Conservation (phyloP, 106 monocot species). For the Dendrobium chrysotoxum region DNA sequence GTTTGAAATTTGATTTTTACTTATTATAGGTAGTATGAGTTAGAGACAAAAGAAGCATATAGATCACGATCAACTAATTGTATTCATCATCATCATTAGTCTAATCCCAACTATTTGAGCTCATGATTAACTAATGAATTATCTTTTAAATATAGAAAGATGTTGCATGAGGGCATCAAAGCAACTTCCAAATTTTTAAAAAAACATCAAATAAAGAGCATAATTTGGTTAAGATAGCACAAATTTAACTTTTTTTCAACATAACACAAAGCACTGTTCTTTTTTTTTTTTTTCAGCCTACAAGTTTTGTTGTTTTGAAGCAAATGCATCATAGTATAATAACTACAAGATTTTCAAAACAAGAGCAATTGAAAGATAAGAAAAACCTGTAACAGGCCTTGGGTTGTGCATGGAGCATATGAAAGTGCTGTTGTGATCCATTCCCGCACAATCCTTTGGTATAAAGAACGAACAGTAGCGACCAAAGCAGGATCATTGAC, state of each 20-base stretch:
- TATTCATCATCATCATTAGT: not conserved
- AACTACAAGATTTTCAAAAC: not conserved
- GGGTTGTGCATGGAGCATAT: slow-evolving; percentile 88
- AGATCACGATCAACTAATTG: not conserved
- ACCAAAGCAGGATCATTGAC: slow-evolving; percentile 96
- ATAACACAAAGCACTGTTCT: not conserved
- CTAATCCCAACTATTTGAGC: too few relatives aligned
- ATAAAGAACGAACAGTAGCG: slow-evolving; percentile 71
- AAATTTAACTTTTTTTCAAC: not conserved
- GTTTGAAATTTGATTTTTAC: not conserved
- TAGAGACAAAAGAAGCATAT: not conserved
- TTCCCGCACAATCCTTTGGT: slow-evolving; percentile 85
- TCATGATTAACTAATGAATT: not conserved
- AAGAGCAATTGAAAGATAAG: not conserved
- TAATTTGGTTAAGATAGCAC: not conserved
- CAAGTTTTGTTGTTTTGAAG: not conserved
- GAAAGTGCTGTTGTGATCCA: slow-evolving; percentile 96
- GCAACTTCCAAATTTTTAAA: not conserved
- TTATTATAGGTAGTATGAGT: not conserved
- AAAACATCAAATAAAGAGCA: not conserved
- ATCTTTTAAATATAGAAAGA: not conserved
- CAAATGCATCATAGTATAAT: not conserved
- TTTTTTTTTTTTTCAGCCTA: not conserved
- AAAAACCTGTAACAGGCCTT: slow-evolving; percentile 90
- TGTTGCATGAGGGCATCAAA: not conserved